Percentiles rank a stretch among this genome's conserved stretches.
Conservation (phyloP, 495 filamentous ascomycete genomes). For the Rostrohypoxylon terebratum region DNA sequence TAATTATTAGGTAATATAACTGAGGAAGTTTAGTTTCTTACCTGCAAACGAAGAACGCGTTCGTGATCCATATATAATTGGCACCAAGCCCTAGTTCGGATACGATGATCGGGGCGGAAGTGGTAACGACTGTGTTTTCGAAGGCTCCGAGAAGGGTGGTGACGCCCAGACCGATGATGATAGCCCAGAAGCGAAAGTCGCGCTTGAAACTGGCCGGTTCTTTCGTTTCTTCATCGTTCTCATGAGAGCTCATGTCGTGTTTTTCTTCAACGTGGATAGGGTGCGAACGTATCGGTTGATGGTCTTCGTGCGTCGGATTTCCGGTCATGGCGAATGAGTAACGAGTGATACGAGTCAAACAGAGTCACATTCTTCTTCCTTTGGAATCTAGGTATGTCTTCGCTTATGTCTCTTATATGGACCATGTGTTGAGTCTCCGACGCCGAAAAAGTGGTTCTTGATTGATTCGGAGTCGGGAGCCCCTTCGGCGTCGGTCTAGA, state of each 20-base stretch:
- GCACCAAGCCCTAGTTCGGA: background rate
- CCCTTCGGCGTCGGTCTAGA: background rate
- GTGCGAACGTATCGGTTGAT: background rate
- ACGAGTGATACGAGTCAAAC: background rate
- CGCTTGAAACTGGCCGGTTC: background rate
- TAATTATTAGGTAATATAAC: background rate
- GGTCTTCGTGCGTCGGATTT: background rate
- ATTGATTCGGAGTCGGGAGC: conserved; percentile 12
- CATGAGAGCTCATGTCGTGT: background rate
- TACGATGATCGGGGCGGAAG: background rate
- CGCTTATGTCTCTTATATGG: background rate
- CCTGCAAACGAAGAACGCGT: conserved; percentile 15
- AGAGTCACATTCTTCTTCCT: background rate
- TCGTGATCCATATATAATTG: conserved; percentile 17
- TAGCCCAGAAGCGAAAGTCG: conserved; percentile 6
- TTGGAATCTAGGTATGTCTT: background rate
- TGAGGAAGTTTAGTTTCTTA: background rate
- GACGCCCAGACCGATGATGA: background rate
- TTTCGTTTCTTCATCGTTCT: conserved; percentile 1
- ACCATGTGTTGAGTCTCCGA: background rate
- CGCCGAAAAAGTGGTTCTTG: background rate
- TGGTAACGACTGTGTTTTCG: conserved; percentile 4
- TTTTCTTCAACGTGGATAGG: background rate
- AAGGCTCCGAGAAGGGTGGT: background rate
- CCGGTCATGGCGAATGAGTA: background rate